Evolutionary conservation across 148 eudicot species (phyloP), one percentile per base, ranked within the genome.

Genomic region (Linanthus parryae): DNA sequence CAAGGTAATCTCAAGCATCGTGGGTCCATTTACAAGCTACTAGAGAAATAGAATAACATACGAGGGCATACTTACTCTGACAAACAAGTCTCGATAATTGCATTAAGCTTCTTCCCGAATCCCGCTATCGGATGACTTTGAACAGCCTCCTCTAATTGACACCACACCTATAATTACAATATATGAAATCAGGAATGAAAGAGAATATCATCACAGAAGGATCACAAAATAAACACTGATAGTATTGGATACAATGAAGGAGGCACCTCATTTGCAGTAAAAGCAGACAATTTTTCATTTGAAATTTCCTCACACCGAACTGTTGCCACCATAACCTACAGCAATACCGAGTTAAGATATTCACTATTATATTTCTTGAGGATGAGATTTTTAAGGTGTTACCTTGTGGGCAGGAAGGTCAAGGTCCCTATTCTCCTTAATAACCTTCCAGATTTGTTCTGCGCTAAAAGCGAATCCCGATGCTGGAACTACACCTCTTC

Each of bases 331-430:
- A 85, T 85, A 49, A 82, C 89, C 89, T 85, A 54, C 29, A 49
- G 20, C n/a, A 22, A 7, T 33, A 20, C 14, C 48, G 0, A 6
- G 23, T 20, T 5, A 36, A 11, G 1, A 54, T 44, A 8, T 29
- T 8, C 12, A n/a, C 4, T 13, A 5, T 18, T 65, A 41, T 12
- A 42, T n/a, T 3, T 36, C 24, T 11, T 18, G 13, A 18, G 16
- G 27, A 54, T 13, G n/a, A 7, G 29, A 27, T 13, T 13, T 28
- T 11, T 10, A 2, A 22, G 14, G 22, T 53, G 30, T 61, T 49
- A 85, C 95, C 83, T 85, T 85, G 67, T 85, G 95, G 1, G 85
- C 95, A 30, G 95, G 95, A 66, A 85, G 79, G 61, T 85, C 89
- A 72, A 85, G 89, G 65, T 85, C 89, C 58, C 67, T 82, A 68